Conservation (phyloP, 495 filamentous ascomycete species). For the Podospora comata region DNA sequence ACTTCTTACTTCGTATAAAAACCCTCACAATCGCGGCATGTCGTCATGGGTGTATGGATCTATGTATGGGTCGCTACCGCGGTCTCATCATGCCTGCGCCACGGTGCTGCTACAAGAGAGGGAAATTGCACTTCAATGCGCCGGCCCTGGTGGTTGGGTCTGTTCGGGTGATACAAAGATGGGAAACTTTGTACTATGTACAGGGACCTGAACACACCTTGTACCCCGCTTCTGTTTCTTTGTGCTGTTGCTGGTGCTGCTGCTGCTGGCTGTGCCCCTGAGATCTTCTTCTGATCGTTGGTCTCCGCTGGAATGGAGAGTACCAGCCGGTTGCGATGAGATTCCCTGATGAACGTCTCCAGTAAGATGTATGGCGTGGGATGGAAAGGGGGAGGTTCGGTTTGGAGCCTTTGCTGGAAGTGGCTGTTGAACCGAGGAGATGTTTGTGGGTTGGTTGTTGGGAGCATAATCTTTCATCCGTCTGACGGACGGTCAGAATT, state of each 20-base stretch:
- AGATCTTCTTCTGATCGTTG: slow-evolving; percentile 20
- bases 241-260: not conserved
- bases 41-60: not conserved
- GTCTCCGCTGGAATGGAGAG: not conserved
- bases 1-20: not conserved
- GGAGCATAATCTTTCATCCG: not conserved
- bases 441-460: not conserved
- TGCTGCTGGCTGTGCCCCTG: not conserved
- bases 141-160: not conserved
- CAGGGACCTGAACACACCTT: not conserved
- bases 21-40: slow-evolving; percentile 1
- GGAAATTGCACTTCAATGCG: slow-evolving; percentile 16
- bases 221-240: not conserved
- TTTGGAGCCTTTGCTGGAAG: not conserved
- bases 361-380: not conserved
- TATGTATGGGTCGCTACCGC: not conserved
- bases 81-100: not conserved
- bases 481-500: not conserved
- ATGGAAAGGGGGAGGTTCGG: not conserved
- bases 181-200: not conserved
- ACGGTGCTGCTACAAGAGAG: not conserved
- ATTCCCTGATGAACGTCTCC: not conserved
- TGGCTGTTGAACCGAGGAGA: not conserved
- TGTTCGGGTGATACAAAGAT: not conserved
- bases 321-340: not conserved